Base-by-base conservation (phyloP, 257 asterid genomes). In the Solanum neorickii region DNA sequence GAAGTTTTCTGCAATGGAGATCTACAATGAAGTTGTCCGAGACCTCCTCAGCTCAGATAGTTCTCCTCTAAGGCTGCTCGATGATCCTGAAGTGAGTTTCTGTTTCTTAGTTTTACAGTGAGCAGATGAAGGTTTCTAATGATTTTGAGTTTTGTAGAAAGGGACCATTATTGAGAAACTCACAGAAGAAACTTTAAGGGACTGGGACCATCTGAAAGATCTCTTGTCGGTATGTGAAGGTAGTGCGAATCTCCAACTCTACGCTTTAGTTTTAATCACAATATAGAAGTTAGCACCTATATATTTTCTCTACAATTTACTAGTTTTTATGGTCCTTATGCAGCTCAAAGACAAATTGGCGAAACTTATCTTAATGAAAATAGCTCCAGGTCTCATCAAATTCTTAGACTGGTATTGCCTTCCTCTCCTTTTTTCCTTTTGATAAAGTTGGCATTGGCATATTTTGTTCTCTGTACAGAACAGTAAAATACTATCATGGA, bases 341-440 rank as follows among this genome's bases (percentile, higher is more conserved):
- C 91, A 97, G 99, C 96, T 14, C 98, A 94, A 89, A 93, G 99
- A 90, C 96, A 95, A 91, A 90, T 94, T 89, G 99, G 98, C 52
- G 99, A 96, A 93, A 97, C 99, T 52, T 93, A 93, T 84, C 90
- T 97, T 92, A 97, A 97, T 89, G 99, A 97, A 89, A 90, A 95
- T 75, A 97, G 99, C 92, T 97, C 99, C 49, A 97, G 99, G 90
- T 97, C 99, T 84, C 99, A 97, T 93, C 99, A 97, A 91, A 97
- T 97, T 87, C 99, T 97, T 88, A 95, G 98, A 92, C 87, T 97
- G 99, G 99, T 97, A 90, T 49, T 93, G 87, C 44, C 46, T 33
- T 87, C 85, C 35, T 74, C 8, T 76, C 83, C 88, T 88, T 68
- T 89, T 73, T 42, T 88, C 65, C 89, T 73, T 46, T 66, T 77